A percentile compares a stretch with the other conserved stretches of the same genome.
phyloP scores from a whole-genome alignment of 2,329 filamentous ascomycete genomes.

The Xylaria digitata region DNA sequence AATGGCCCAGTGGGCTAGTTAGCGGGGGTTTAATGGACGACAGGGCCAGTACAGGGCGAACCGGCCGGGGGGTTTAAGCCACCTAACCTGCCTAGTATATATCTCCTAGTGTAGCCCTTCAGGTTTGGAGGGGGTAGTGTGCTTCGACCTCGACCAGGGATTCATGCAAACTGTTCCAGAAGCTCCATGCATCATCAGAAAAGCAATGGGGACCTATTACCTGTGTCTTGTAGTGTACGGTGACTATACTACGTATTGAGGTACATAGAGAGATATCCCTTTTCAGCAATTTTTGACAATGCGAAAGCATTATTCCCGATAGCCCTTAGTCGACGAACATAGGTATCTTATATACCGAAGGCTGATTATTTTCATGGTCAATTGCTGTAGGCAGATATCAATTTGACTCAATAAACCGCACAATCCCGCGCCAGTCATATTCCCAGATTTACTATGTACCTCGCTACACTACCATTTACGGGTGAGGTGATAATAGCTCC shows the following conservation, averaged over 20 bases:
- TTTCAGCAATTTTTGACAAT: no score
- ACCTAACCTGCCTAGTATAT: no score
- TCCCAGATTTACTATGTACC: constrained; percentile 13
- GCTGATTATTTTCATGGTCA: not conserved
- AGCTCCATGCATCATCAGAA: constrained; percentile 24
- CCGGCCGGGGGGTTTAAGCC: constrained; percentile 38
- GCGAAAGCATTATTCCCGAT: not conserved
- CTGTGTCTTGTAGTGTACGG: no score
- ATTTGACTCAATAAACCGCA: constrained; percentile 7
- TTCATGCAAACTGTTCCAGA: constrained; percentile 34
- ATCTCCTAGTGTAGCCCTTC: no score
- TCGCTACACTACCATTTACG: constrained; percentile 8
- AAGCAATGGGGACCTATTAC: constrained; percentile 26
- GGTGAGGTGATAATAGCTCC: constrained; percentile 39
- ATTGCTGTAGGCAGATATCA: constrained; percentile 23
- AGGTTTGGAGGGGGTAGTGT: no score
- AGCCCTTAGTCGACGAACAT: not conserved
- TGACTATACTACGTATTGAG: no score
- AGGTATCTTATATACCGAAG: no score
- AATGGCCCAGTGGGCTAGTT: constrained; percentile 37
- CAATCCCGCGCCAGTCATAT: constrained; percentile 15
- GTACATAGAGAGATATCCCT: no score
- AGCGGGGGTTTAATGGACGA: constrained; percentile 39
- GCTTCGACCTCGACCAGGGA: constrained; percentile 32
- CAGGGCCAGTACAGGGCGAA: constrained; percentile 40